Percentiles rank a stretch among this genome's conserved stretches.
Evolutionary conservation across 257 asterid species (phyloP).

Genomic region (Scutellaria barbata): DNA sequence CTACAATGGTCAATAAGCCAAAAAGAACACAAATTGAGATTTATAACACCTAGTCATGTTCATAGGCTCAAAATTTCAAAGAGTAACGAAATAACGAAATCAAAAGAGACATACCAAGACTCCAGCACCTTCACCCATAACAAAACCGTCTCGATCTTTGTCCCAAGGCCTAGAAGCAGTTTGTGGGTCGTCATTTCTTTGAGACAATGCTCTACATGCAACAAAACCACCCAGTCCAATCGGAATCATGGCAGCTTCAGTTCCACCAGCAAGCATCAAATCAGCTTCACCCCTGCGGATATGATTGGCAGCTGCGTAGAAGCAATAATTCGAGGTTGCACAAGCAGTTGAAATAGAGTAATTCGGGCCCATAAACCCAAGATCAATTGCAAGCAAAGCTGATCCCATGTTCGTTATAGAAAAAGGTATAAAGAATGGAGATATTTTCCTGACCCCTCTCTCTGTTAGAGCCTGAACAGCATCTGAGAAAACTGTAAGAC

Average conservation of each 20-base stretch:
- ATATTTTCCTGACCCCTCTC: conserved; percentile 77
- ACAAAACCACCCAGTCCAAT: conserved; percentile 95
- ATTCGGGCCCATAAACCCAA: conserved; percentile 95
- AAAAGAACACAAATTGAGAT: not conserved
- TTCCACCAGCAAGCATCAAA: conserved; percentile 90
- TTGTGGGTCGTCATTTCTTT: conserved; percentile 86
- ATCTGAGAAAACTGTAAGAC: conserved; percentile 82
- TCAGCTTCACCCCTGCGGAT: conserved; percentile 98
- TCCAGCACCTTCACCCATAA: conserved; percentile 96
- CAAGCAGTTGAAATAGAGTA: conserved; percentile 97
- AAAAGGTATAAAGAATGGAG: conserved; percentile 94
- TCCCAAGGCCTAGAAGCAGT: conserved; percentile 97
- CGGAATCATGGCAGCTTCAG: conserved; percentile 94
- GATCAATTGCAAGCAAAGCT: conserved; percentile 90
- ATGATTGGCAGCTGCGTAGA: conserved; percentile 95
- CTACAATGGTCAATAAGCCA: not conserved
- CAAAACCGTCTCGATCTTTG: conserved; percentile 86
- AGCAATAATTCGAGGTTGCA: conserved; percentile 94
- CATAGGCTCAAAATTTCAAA: not conserved
- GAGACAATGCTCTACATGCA: conserved; percentile 95
- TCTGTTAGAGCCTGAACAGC: conserved; percentile 86
- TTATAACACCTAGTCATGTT: conserved; percentile 10
- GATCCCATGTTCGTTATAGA: conserved; percentile 96
- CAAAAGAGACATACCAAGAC: conserved; percentile 61
- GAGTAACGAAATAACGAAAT: conserved; percentile 1